A percentile compares a stretch with the other conserved stretches of the same genome.
These are phyloP conservation scores for Penicillium sp. DNA, from an alignment of 2,329 filamentous ascomycete genomes.

Conservation along the genomic window DNA sequence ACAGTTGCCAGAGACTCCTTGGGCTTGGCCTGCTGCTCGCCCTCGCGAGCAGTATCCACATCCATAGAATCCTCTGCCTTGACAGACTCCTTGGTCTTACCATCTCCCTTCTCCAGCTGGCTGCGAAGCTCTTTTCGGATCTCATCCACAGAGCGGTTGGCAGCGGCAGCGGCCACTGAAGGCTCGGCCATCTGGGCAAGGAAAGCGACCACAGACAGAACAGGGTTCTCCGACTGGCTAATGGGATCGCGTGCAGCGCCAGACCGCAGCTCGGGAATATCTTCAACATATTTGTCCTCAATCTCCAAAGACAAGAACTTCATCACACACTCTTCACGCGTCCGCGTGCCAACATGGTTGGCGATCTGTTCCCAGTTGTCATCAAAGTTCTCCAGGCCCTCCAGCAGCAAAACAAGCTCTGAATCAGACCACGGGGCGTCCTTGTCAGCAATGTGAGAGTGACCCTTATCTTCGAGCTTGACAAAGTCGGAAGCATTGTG, in stretches of 20 bases:
- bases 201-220: constrained; percentile 95
- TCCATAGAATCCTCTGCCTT: constrained; percentile 65
- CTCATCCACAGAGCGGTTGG: constrained; percentile 82
- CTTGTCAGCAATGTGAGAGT: constrained; percentile 75
- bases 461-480: constrained; percentile 85
- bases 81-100: constrained; percentile 54
- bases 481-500: constrained; percentile 80
- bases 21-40: constrained; percentile 38
- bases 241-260: constrained; percentile 84
- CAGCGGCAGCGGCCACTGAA: constrained; percentile 84
- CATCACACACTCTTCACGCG: constrained; percentile 92
- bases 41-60: constrained; percentile 50
- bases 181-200: constrained; percentile 89
- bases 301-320: constrained; percentile 97
- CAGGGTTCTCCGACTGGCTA: constrained; percentile 89
- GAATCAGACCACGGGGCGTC: constrained; percentile 90
- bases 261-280: constrained; percentile 69
- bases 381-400: constrained; percentile 89
- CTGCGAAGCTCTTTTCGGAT: constrained; percentile 79
- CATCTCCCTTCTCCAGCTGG: constrained; percentile 68
- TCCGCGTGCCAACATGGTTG: constrained; percentile 87
- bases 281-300: constrained; percentile 93
- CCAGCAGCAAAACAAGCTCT: constrained; percentile 84
- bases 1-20: constrained; percentile 67
- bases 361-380: constrained; percentile 95